Evolutionary conservation across 208 protist genomes (phyloP).

Genomic region (Leishmania gerbilli): DNA sequence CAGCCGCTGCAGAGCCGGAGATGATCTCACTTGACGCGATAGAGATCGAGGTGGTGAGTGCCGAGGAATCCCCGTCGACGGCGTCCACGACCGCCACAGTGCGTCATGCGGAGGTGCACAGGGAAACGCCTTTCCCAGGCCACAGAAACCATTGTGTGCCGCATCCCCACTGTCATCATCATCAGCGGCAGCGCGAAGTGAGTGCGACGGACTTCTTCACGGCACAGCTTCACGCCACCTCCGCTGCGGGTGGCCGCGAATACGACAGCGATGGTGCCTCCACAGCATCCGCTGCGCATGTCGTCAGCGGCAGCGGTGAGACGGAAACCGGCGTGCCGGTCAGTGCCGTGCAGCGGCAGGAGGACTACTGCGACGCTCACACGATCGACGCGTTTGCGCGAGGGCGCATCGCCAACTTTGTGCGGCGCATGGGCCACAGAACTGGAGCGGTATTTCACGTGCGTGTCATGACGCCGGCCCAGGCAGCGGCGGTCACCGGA

Average conservation of each 20-base stretch:
- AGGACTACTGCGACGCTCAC: slow-evolving; percentile 36
- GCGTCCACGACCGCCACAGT: background rate
- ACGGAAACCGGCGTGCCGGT: background rate
- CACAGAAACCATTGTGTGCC: background rate
- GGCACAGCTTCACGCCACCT: background rate
- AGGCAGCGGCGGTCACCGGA: slow-evolving; percentile 5
- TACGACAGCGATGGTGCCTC: background rate
- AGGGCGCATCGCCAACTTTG: slow-evolving; percentile 72
- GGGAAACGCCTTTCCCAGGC: background rate
- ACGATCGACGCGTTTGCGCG: slow-evolving; percentile 67
- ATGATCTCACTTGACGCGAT: slow-evolving; percentile 56
- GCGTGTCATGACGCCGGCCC: slow-evolving; percentile 16
- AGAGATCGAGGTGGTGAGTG: slow-evolving; percentile 24
- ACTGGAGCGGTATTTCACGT: slow-evolving; percentile 49
- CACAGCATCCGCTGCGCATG: background rate
- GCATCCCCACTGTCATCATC: background rate
- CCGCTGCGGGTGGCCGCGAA: background rate
- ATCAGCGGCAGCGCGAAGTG: background rate
- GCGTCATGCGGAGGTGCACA: background rate
- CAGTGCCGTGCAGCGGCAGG: background rate
- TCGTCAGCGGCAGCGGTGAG: background rate
- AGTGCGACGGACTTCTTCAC: slow-evolving; percentile 1
- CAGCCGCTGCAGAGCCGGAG: slow-evolving; percentile 38
- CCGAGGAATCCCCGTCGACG: background rate
- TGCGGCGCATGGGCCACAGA: slow-evolving; percentile 59